Evolutionary conservation across 2,329 filamentous ascomycete species (phyloP).

Genomic region (Stromatinia cepivora): DNA sequence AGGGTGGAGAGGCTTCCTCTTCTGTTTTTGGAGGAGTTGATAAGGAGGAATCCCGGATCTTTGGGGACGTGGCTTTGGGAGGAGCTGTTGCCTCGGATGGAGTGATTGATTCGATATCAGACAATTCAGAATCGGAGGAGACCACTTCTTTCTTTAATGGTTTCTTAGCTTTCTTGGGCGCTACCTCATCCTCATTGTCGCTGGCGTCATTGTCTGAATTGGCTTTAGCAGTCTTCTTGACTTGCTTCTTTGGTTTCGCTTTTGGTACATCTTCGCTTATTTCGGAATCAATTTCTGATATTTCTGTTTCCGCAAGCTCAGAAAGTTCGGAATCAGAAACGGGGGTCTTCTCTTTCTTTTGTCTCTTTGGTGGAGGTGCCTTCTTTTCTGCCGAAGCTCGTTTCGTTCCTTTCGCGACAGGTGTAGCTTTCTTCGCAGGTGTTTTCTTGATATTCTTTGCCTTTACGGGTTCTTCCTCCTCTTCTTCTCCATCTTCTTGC

Average conservation of each 20-base stretch:
- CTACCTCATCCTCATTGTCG: constrained; percentile 17
- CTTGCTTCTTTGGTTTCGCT: constrained; percentile 16
- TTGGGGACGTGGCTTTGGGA: constrained; percentile 25
- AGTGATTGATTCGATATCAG: constrained; percentile 15
- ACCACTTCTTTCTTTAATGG: neutral
- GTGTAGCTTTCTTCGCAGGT: constrained; percentile 9
- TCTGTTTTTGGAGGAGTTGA: constrained; percentile 23
- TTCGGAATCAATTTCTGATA: constrained; percentile 26
- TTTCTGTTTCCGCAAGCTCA: constrained; percentile 9
- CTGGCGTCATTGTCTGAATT: neutral
- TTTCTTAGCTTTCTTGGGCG: neutral
- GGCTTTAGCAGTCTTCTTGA: neutral
- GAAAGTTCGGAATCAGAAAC: constrained; percentile 22
- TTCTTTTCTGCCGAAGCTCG: constrained; percentile 47
- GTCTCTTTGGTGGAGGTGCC: constrained; percentile 38
- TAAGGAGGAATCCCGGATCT: constrained; percentile 22
- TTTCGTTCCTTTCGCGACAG: constrained; percentile 46
- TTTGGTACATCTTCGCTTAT: constrained; percentile 28
- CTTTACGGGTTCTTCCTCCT: constrained; percentile 47
- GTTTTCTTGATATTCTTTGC: constrained; percentile 10
- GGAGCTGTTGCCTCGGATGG: constrained; percentile 1
- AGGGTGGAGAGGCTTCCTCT: constrained; percentile 25
- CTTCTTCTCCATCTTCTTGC: constrained; percentile 26
- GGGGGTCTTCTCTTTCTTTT: constrained; percentile 38
- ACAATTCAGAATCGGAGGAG: constrained; percentile 4